These are phyloP conservation scores for Aspergillus floridensis DNA, from an alignment of 2,329 filamentous ascomycete species.

Conservation along the genomic window DNA sequence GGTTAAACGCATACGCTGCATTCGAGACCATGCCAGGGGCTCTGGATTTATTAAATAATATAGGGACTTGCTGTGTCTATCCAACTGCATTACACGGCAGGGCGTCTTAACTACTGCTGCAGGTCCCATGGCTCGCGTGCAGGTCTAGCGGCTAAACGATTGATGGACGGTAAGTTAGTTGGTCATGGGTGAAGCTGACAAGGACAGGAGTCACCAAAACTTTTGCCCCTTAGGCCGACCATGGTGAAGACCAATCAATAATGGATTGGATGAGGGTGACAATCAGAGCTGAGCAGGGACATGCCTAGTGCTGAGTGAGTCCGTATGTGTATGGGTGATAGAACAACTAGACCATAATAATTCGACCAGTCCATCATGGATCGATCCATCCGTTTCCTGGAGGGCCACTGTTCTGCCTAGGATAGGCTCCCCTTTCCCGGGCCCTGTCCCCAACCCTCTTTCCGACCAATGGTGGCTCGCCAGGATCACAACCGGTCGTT, in stretches of 20 bases:
- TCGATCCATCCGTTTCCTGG: background rate
- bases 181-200: background rate
- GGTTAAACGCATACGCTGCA: constrained; percentile 3
- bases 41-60: constrained; percentile 8
- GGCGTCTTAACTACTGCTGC: constrained; percentile 12
- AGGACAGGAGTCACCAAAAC: background rate
- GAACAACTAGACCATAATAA: background rate
- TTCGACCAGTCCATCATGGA: too few species aligned
- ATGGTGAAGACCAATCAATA: background rate
- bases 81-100: constrained; percentile 14
- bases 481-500: background rate
- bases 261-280: background rate
- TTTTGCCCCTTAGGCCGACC: background rate
- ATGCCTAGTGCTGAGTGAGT: background rate
- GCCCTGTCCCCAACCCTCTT: background rate
- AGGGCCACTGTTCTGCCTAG: background rate
- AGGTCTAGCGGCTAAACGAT: background rate
- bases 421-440: constrained; percentile 7
- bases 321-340: too few species aligned
- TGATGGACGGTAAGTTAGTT: background rate
- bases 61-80: constrained; percentile 2
- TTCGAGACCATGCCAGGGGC: constrained; percentile 15
- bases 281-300: background rate
- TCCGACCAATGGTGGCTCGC: background rate
- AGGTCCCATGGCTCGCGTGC: constrained; percentile 18